These are phyloP conservation scores for Hypoxylon crocopeplum DNA, from an alignment of 495 filamentous ascomycete genomes.

Conservation along the genomic window DNA sequence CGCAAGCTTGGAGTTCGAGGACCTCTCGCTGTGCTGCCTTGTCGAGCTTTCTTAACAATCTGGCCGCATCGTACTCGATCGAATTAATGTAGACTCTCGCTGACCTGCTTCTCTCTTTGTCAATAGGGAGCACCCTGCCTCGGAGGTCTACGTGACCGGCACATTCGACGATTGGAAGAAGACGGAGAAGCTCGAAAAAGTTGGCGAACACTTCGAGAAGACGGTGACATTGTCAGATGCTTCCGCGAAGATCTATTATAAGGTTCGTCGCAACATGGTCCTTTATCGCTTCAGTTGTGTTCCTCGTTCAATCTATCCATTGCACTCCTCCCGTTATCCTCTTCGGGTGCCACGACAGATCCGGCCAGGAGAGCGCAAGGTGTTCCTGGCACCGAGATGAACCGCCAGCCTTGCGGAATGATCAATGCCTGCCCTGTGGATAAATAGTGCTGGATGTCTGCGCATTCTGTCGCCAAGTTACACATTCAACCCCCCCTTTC, in stretches of 20 bases:
- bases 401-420: constrained; percentile 3
- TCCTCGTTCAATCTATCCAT: constrained; percentile 12
- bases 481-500: constrained; percentile 12
- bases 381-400: constrained; percentile 2
- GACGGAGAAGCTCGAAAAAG: constrained; percentile 78
- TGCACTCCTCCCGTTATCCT: constrained; percentile 8
- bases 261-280: constrained; percentile 63
- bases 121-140: constrained; percentile 73
- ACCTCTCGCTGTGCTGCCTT: constrained; percentile 3
- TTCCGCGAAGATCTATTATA: constrained; percentile 77
- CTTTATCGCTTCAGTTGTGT: constrained; percentile 2
- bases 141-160: constrained; percentile 92
- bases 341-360: constrained; percentile 46
- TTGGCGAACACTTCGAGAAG: constrained; percentile 75
- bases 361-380: constrained; percentile 17
- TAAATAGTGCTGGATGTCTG: constrained; percentile 6
- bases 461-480: constrained; percentile 4
- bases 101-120: constrained; percentile 12
- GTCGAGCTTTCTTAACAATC: constrained; percentile 5
- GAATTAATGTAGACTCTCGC: constrained; percentile 20
- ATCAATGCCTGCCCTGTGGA: neutral
- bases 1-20: constrained; percentile 9
- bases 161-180: constrained; percentile 95
- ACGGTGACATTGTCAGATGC: constrained; percentile 70
- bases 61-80: constrained; percentile 9